phyloP scores from a whole-genome alignment of 106 monocot genomes.

The Acanthochlamys bracteata region DNA sequence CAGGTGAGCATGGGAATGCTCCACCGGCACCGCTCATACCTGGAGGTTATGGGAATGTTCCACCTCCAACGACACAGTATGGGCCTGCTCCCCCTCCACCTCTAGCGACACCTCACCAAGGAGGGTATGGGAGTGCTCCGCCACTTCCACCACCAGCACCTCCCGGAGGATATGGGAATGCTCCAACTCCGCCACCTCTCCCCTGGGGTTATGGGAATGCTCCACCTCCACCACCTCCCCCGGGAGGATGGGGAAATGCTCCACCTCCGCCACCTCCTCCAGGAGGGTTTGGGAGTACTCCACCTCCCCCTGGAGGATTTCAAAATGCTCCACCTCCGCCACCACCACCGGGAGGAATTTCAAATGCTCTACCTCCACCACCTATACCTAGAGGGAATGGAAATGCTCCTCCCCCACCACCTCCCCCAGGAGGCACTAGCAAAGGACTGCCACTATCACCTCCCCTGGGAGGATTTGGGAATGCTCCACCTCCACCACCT shows the following conservation, averaged over 20 bases:
- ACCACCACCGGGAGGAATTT: too few relatives aligned
- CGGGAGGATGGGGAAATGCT: constrained; percentile 1
- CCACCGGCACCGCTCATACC: too few relatives aligned
- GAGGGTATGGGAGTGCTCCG: too few relatives aligned
- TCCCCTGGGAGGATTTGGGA: constrained; percentile 7
- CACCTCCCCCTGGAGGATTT: constrained; percentile 30
- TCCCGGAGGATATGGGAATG: too few relatives aligned
- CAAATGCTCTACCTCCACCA: constrained; percentile 7
- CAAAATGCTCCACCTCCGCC: constrained; percentile 8
- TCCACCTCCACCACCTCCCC: constrained; percentile 24
- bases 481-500: constrained; percentile 30
- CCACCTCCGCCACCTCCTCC: not conserved
- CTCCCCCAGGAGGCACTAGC: constrained; percentile 4
- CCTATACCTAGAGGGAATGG: constrained; percentile 6
- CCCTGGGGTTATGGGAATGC: not conserved
- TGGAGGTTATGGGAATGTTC: too few relatives aligned
- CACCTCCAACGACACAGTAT: too few relatives aligned
- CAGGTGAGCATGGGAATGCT: not conserved
- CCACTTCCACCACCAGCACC: too few relatives aligned
- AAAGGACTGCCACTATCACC: constrained; percentile 26
- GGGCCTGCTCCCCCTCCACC: constrained; percentile 13
- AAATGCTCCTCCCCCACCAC: constrained; percentile 8
- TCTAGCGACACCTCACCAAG: not conserved
- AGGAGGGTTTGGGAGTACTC: constrained; percentile 31
- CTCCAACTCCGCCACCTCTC: too few relatives aligned